Percentiles rank a stretch among this genome's conserved stretches.
phyloP scores from a whole-genome alignment of 2,329 filamentous ascomycete species.

The Exophiala dermatitidis region DNA sequence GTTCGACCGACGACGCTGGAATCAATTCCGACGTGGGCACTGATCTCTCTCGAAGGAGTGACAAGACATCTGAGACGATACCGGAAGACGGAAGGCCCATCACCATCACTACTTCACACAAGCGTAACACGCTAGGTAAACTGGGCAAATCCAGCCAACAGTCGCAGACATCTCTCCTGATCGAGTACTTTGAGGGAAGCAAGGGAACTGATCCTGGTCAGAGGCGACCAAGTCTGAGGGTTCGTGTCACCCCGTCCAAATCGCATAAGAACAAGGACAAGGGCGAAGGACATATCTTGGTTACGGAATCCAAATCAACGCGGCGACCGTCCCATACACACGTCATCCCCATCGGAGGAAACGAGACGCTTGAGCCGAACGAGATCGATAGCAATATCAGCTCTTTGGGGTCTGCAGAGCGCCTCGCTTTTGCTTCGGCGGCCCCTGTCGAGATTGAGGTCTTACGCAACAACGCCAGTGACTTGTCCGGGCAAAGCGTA shows the following conservation, averaged over 20 bases:
- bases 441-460: constrained; percentile 87
- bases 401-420: constrained; percentile 69
- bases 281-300: constrained; percentile 68
- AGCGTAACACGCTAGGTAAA: constrained; percentile 56
- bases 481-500: constrained; percentile 58
- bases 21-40: constrained; percentile 44
- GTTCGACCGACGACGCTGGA: constrained; percentile 38
- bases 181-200: constrained; percentile 87
- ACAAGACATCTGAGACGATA: constrained; percentile 45
- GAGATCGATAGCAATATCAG: constrained; percentile 59
- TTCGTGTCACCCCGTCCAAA: constrained; percentile 70
- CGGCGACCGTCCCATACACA: constrained; percentile 64
- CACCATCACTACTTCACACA: constrained; percentile 71
- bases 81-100: constrained; percentile 63
- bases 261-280: constrained; percentile 44
- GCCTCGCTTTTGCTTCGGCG: constrained; percentile 56
- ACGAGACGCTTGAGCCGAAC: constrained; percentile 29
- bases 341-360: constrained; percentile 55
- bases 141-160: constrained; percentile 48
- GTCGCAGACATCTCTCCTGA: constrained; percentile 84
- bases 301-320: constrained; percentile 69
- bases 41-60: constrained; percentile 45
- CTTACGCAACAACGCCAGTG: constrained; percentile 57
- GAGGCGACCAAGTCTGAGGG: constrained; percentile 73
- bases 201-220: constrained; percentile 51